Base-by-base conservation (phyloP, 2,329 filamentous ascomycete species). In the Cladophialophora immunda region DNA sequence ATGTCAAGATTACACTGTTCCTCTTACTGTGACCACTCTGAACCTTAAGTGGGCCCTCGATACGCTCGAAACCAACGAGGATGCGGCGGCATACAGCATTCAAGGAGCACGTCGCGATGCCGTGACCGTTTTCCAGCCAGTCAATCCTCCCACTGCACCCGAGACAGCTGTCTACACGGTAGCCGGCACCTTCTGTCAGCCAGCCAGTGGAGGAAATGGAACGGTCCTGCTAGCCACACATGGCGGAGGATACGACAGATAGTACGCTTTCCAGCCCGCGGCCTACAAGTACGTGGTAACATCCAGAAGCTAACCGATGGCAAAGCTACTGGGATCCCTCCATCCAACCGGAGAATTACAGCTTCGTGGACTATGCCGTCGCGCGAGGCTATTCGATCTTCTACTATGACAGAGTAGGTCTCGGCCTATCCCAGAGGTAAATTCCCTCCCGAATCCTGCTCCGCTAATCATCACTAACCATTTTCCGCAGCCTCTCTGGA, bases 161-260 rank as follows among this genome's bases (percentile, higher is more conserved):
- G 34, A 50, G 32, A 59, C 55, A 2, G 62, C 62, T 11, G 27
- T 29, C 7, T 65, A 65, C 30, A 59, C 62, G 13, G 59, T 65
- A 15, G 15, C 55, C 19, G 62, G 55, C 13, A 65, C 62, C n/a
- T 59, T 50, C 29, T 65, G 62, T 50, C 27, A 53, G 25, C 62
- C 62, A n/a, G 11, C 32, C 2, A 57, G 41, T 15, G 52, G 36
- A 58, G 52, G 32, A n/a, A 57, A 47, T 29, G 36, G 36, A n/a
- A 64, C 61, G n/a, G 50, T 64, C 17, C 50, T 64, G 19, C 13
- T 64, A n/a, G 61, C 61, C 6, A 58, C 61, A 25, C 61, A 64
- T 30, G 61, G 61, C 41, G 52, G 29, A 9, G 52, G 52, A 17
- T 64, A 58, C 19, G 53, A 57, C 34, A 58, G 61, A 64, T 22